Conservation (phyloP, 192 early-diverging fungal species). For the Coemansia interrupta region DNA sequence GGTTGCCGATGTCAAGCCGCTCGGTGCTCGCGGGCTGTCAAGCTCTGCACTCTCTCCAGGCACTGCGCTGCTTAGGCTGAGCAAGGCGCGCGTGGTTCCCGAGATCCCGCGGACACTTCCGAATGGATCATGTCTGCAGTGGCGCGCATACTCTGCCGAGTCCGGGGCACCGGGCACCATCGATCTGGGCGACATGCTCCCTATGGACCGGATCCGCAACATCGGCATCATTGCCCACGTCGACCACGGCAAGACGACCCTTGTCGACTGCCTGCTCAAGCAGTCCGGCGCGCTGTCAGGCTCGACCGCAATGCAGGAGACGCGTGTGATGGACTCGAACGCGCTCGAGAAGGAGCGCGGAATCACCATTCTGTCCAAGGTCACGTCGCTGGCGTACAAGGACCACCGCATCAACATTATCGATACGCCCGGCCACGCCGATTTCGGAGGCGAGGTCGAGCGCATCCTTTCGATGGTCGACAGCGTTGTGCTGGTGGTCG, state of each 20-base stretch:
- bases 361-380: slow-evolving; percentile 85
- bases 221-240: slow-evolving; percentile 72
- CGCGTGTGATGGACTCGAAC: slow-evolving; percentile 84
- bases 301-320: slow-evolving; percentile 56
- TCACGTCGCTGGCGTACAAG: slow-evolving; percentile 71
- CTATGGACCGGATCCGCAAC: slow-evolving; percentile 52
- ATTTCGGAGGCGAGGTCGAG: slow-evolving; percentile 76
- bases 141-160: neutral
- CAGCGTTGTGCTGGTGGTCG: slow-evolving; percentile 81
- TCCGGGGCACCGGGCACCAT: slow-evolving; percentile 1
- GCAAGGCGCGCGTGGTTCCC: slow-evolving; percentile 3
- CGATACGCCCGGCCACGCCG: slow-evolving; percentile 77
- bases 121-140: no score
- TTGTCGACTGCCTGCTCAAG: slow-evolving; percentile 62
- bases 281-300: slow-evolving; percentile 56
- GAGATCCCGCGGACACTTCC: slow-evolving; percentile 1
- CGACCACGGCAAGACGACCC: slow-evolving; percentile 81
- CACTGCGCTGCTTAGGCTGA: neutral
- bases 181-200: slow-evolving; percentile 47
- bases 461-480: slow-evolving; percentile 87
- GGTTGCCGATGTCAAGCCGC: neutral
- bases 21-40: neutral
- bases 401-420: slow-evolving; percentile 82
- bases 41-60: neutral
- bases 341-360: slow-evolving; percentile 79